Evolutionary conservation across 805 yeast genomes (phyloP), one percentile per base, ranked within the genome.

Genomic region (Candida pseudoglaebosa): DNA sequence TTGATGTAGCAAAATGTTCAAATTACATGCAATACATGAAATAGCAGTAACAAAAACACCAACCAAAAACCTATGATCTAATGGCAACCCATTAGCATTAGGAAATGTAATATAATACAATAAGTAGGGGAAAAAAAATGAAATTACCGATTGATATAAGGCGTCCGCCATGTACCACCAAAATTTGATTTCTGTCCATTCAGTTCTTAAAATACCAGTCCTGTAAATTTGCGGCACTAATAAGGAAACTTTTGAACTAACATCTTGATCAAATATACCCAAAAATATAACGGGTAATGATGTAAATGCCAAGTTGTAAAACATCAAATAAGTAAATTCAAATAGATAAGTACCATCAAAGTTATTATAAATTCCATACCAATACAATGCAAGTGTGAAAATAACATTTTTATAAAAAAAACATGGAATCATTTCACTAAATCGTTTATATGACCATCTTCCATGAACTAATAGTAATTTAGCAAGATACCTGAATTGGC

Each of bases 251-350:
- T 76, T 73, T 44, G 77, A 87, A 42, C 71, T 71, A 16, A 84
- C 90, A 62, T 85, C 95, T 58, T 85, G 93, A 60, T 85, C 95
- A 45, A 85, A 75, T 18, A 85, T 75, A 46, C 86, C 93, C 59
- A 85, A 60, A 49, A 85, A 78, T 37, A 85, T 85, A 38, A 84
- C 83, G 0, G 95, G 91, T 40, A 84, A 63, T 3, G 95, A 84
- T 0, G 95, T 85, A 54, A 82, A 85, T 2, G 90, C 91, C 73
- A 85, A 74, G 54, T 80, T 84, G 62, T 83, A 85, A 56, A 85
- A 84, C 82, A 79, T 84, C 67, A 84, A 65, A 52, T 75, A 83
- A 16, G 95, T 85, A 63, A 73, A 85, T 68, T 85, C 93, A 52
- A 77, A 82, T 45, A 85, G 64, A 50, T 85, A 85, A 1, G 90